Conservation (phyloP, 2,329 filamentous ascomycete species). For the Aspergillus ruber region DNA sequence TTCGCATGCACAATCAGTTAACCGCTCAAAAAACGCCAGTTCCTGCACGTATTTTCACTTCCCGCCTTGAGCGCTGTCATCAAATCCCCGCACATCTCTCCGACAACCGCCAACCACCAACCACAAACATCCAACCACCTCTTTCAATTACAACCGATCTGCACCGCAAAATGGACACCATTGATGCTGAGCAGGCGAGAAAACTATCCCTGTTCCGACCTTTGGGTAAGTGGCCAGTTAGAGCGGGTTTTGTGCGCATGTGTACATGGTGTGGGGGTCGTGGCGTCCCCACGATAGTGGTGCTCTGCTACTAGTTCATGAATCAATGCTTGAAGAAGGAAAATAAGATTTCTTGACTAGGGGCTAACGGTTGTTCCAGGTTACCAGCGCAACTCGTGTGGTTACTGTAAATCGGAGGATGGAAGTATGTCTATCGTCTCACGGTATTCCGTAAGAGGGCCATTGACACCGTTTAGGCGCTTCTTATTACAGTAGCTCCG, state of each 20-base stretch:
- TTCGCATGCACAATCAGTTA: not conserved
- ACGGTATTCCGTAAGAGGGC: not conserved
- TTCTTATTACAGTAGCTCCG: slow-evolving; percentile 42
- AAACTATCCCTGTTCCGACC: slow-evolving; percentile 40
- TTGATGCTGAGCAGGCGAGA: slow-evolving; percentile 35
- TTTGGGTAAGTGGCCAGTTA: slow-evolving; percentile 38
- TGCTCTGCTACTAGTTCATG: too few species aligned
- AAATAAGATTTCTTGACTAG: not conserved
- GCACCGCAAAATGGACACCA: slow-evolving; percentile 4
- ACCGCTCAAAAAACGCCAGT: not conserved
- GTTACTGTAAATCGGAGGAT: slow-evolving; percentile 42
- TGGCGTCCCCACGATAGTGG: too few species aligned
- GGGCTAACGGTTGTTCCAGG: slow-evolving; percentile 19
- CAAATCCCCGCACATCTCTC: slow-evolving; percentile 1
- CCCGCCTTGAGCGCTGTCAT: slow-evolving; percentile 18
- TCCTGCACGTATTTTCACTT: slow-evolving; percentile 6
- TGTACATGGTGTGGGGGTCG: not conserved
- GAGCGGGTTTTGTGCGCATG: slow-evolving; percentile 9
- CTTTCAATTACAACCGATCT: not conserved
- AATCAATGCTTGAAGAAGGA: not conserved
- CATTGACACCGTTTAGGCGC: slow-evolving; percentile 29
- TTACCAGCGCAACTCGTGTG: slow-evolving; percentile 43
- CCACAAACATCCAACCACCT: not conserved
- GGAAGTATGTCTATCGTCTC: slow-evolving; percentile 35
- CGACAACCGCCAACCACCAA: not conserved